These are phyloP conservation scores for Plasmodium reichenowi DNA, from an alignment of 169 alveolate species.

Conservation along the genomic window DNA sequence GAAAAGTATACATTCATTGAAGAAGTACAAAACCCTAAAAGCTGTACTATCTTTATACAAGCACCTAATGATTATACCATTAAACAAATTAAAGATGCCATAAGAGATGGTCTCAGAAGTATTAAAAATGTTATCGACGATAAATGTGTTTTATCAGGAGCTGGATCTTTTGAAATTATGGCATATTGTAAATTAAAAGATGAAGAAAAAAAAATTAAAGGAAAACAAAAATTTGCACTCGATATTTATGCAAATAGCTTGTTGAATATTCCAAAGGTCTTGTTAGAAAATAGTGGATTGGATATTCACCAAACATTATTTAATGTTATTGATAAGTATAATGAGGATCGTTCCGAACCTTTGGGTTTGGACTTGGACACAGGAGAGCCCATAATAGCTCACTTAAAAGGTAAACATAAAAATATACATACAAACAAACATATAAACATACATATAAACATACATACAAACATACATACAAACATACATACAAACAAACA, in stretches of 20 bases:
- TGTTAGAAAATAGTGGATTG: conserved; percentile 98
- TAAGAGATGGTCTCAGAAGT: conserved; percentile 98
- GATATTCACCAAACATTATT: conserved; percentile 94
- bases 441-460: not conserved
- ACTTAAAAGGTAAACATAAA: conserved; percentile 87
- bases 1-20: conserved; percentile 99
- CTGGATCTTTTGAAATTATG: conserved; percentile 98
- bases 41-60: conserved; percentile 97
- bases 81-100: conserved; percentile 96
- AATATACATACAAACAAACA: not conserved
- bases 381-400: conserved; percentile 95
- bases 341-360: conserved; percentile 88
- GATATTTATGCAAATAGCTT: conserved; percentile 97
- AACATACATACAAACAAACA: not conserved
- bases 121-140: conserved; percentile 97
- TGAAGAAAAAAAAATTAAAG: conserved; percentile 89
- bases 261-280: conserved; percentile 94
- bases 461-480: no score
- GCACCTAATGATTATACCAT: conserved; percentile 99
- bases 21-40: conserved; percentile 96
- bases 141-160: conserved; percentile 97
- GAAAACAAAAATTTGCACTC: conserved; percentile 97
- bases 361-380: conserved; percentile 96
- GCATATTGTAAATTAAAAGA: conserved; percentile 91
- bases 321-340: conserved; percentile 90